phyloP scores from a whole-genome alignment of 2,329 filamentous ascomycete species.

The Chalaropsis ovoidea region DNA sequence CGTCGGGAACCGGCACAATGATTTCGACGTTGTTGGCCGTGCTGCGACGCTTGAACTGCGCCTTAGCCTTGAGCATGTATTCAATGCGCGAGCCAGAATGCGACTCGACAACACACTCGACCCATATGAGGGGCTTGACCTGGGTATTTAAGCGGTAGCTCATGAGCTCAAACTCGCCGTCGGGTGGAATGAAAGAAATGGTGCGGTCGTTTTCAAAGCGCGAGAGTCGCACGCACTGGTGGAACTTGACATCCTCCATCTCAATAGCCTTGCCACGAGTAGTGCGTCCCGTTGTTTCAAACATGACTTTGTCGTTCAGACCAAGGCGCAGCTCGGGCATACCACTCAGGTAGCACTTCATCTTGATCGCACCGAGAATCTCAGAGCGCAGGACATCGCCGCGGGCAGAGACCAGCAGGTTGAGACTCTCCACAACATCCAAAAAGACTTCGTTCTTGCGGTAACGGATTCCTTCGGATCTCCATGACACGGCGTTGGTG shows the following conservation, averaged over 20 bases:
- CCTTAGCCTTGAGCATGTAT: constrained; percentile 97
- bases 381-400: constrained; percentile 93
- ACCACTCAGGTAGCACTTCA: constrained; percentile 98
- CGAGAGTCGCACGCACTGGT: constrained; percentile 91
- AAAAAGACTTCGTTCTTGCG: constrained; percentile 99
- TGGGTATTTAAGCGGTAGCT: constrained; percentile 97
- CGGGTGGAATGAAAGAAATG: constrained; percentile 96
- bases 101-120: constrained; percentile 92
- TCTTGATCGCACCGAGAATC: constrained; percentile 94
- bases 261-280: constrained; percentile 95
- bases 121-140: constrained; percentile 97
- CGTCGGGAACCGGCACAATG: constrained; percentile 90
- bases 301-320: constrained; percentile 99
- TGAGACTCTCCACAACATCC: constrained; percentile 92
- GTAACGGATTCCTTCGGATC: constrained; percentile 94
- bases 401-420: constrained; percentile 84
- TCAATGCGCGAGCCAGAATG: constrained; percentile 93
- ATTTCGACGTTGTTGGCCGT: constrained; percentile 99
- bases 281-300: constrained; percentile 89
- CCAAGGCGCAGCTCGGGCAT: constrained; percentile 95
- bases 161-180: constrained; percentile 99
- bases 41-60: constrained; percentile 94
- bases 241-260: constrained; percentile 99
- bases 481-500: constrained; percentile 96
- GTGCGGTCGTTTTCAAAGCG: constrained; percentile 97